These are phyloP conservation scores for Diversispora epigaea DNA, from an alignment of 192 early-diverging fungal genomes.

Conservation along the genomic window DNA sequence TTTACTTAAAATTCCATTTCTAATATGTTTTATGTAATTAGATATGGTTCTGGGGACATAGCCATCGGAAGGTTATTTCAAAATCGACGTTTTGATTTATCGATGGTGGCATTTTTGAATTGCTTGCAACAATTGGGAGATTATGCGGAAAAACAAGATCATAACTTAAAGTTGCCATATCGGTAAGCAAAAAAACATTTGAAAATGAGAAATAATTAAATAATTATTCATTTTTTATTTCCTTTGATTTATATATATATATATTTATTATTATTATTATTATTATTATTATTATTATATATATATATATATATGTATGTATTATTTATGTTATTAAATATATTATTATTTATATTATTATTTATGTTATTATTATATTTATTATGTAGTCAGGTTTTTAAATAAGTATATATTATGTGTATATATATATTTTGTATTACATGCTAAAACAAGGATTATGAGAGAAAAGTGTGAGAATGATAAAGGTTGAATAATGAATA, in stretches of 20 bases:
- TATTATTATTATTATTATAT: too few species aligned
- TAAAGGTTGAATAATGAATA: too few species aligned
- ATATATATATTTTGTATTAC: not conserved
- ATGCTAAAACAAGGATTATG: too few species aligned
- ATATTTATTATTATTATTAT: too few species aligned
- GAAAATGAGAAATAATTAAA: too few species aligned
- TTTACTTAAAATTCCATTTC: not conserved
- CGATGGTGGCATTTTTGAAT: slow-evolving; percentile 85
- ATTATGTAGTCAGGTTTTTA: too few species aligned
- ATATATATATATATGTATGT: too few species aligned
- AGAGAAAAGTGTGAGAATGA: too few species aligned
- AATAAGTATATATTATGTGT: too few species aligned
- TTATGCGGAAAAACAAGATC: slow-evolving; percentile 70
- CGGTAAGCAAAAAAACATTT: slow-evolving; percentile 43
- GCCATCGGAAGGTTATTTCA: slow-evolving; percentile 73
- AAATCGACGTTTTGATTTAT: slow-evolving; percentile 83
- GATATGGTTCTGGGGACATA: slow-evolving; percentile 82
- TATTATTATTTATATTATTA: too few species aligned
- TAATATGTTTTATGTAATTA: slow-evolving; percentile 22
- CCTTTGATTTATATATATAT: not conserved
- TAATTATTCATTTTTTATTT: not conserved
- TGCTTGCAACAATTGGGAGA: slow-evolving; percentile 89
- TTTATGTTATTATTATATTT: too few species aligned
- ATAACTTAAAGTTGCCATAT: slow-evolving; percentile 80
- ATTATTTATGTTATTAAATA: too few species aligned